Evolutionary conservation across 83 land plant genomes (phyloP).

Genomic region (Thuja plicata): DNA sequence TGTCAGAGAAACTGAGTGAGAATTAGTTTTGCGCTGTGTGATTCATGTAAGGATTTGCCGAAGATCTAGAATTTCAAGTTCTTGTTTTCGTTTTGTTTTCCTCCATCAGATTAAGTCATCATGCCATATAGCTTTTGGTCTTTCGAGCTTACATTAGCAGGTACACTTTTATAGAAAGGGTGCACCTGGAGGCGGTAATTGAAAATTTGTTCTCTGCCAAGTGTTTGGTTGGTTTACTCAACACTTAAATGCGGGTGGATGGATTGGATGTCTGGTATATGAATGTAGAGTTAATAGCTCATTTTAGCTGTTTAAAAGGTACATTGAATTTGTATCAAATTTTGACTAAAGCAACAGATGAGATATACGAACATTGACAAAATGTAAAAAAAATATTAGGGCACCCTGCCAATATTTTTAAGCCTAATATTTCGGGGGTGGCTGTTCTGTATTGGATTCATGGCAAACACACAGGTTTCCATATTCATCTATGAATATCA

Average conservation of each 20-base stretch:
- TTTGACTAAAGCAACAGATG: background rate
- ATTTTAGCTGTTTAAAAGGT: background rate
- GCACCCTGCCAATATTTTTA: background rate
- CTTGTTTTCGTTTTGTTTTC: background rate
- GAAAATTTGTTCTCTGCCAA: constrained; percentile 3
- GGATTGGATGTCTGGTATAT: background rate
- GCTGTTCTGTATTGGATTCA: background rate
- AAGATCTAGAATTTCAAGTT: background rate
- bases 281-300: background rate
- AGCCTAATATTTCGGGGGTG: background rate
- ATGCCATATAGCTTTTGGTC: constrained; percentile 5
- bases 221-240: background rate
- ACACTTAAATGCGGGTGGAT: background rate
- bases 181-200: constrained; percentile 13
- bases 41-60: background rate
- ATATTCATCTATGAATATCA: background rate
- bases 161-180: background rate
- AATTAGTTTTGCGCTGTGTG: constrained; percentile 8
- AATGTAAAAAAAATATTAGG: background rate
- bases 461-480: background rate
- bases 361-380: background rate
- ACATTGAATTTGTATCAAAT: constrained; percentile 1
- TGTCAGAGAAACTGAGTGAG: background rate
- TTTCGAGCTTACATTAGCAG: background rate
- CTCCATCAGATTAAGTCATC: background rate